These are phyloP conservation scores for Metschnikowia colocasiae DNA, from an alignment of 805 yeast species.

Conservation along the genomic window DNA sequence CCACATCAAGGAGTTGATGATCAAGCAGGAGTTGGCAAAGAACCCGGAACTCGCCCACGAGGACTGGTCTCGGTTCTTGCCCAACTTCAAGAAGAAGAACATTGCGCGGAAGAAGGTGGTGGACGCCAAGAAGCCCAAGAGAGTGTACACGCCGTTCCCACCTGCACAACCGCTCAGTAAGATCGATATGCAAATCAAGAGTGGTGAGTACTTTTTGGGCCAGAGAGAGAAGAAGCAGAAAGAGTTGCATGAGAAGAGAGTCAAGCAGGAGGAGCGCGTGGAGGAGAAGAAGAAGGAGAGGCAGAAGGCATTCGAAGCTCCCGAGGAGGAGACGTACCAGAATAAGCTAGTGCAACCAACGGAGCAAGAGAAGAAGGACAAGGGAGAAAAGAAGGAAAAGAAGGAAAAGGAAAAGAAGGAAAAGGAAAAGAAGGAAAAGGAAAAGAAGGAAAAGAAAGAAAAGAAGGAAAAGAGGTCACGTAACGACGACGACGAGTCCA, in stretches of 20 bases:
- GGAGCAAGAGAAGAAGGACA: slow-evolving; percentile 17
- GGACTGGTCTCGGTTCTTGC: slow-evolving; percentile 95
- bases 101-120: slow-evolving; percentile 87
- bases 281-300: slow-evolving; percentile 65
- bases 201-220: slow-evolving; percentile 96
- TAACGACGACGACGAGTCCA: slow-evolving; percentile 15
- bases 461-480: slow-evolving; percentile 20
- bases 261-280: slow-evolving; percentile 69
- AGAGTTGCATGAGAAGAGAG: slow-evolving; percentile 71
- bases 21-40: slow-evolving; percentile 89
- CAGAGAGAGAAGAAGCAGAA: slow-evolving; percentile 74
- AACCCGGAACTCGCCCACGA: slow-evolving; percentile 94
- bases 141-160: slow-evolving; percentile 96
- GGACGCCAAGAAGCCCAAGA: slow-evolving; percentile 58
- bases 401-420: slow-evolving; percentile 18
- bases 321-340: slow-evolving; percentile 64
- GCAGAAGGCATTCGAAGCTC: slow-evolving; percentile 78
- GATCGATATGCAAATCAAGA: slow-evolving; percentile 93
- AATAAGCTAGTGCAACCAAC: slow-evolving; percentile 29
- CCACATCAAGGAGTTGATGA: slow-evolving; percentile 95
- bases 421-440: slow-evolving; percentile 23
- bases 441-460: slow-evolving; percentile 23
- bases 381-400: slow-evolving; percentile 28
- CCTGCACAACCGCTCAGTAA: slow-evolving; percentile 96
- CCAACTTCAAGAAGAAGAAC: slow-evolving; percentile 93